Evolutionary conservation across 768 basidiomycete genomes (phyloP).

Genomic region (Phylloporus arenicola): DNA sequence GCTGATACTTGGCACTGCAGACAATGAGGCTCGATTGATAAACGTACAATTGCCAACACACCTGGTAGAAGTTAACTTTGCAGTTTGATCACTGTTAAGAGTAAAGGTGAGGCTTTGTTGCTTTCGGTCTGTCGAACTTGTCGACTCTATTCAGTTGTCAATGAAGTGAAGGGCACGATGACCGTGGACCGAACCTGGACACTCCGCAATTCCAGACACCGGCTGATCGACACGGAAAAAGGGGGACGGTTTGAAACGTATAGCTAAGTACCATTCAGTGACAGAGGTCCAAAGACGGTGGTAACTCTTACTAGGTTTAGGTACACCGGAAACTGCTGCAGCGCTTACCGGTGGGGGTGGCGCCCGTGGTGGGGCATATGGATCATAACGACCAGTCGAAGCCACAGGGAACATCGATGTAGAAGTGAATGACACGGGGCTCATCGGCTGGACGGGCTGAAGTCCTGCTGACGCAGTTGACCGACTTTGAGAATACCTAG

Average conservation of each 20-base stretch:
- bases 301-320: slow-evolving; percentile 25
- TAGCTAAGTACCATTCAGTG: slow-evolving; percentile 37
- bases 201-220: slow-evolving; percentile 64
- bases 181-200: slow-evolving; percentile 56
- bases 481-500: slow-evolving; percentile 27
- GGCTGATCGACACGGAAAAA: slow-evolving; percentile 66
- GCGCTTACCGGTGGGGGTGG: slow-evolving; percentile 36
- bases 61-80: slow-evolving; percentile 55
- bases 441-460: slow-evolving; percentile 23
- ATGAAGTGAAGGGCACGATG: neutral
- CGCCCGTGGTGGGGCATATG: slow-evolving; percentile 57
- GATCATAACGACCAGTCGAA: slow-evolving; percentile 51
- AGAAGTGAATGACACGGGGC: slow-evolving; percentile 16
- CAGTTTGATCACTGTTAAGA: slow-evolving; percentile 59
- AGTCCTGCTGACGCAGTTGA: slow-evolving; percentile 19
- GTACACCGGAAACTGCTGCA: slow-evolving; percentile 24
- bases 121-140: slow-evolving; percentile 71
- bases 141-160: slow-evolving; percentile 51
- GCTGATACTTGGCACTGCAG: slow-evolving; percentile 63
- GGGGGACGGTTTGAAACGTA: slow-evolving; percentile 77
- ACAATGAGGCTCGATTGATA: slow-evolving; percentile 7
- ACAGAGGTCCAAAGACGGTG: slow-evolving; percentile 7
- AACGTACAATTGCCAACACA: slow-evolving; percentile 29
- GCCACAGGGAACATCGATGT: slow-evolving; percentile 21
- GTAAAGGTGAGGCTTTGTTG: slow-evolving; percentile 56